phyloP scores from a whole-genome alignment of 2,329 filamentous ascomycete genomes.

The Graphilbum sp. region DNA sequence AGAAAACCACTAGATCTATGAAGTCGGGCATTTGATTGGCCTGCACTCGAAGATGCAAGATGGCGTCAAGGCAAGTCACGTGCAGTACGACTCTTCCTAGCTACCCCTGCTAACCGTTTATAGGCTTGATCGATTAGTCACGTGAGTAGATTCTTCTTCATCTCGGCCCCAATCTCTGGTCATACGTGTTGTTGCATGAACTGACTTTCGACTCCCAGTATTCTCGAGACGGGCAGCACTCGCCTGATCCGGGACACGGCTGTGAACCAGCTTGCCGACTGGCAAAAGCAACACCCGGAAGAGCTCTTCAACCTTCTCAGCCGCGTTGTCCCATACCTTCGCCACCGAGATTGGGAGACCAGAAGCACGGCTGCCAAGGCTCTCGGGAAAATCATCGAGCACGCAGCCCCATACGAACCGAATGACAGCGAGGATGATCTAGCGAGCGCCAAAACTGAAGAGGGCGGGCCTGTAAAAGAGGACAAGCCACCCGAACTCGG shows the following conservation, averaged over 20 bases:
- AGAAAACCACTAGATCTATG: neutral
- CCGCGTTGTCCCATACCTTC: constrained; percentile 84
- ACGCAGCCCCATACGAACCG: constrained; percentile 77
- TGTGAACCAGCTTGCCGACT: constrained; percentile 89
- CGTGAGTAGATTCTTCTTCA: constrained; percentile 47
- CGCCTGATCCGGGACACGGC: constrained; percentile 92
- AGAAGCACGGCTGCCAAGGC: constrained; percentile 85
- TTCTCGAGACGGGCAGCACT: constrained; percentile 95
- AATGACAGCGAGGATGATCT: constrained; percentile 59
- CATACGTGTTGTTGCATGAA: neutral
- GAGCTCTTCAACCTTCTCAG: constrained; percentile 92
- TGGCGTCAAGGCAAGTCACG: constrained; percentile 36
- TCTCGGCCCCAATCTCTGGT: too few relatives aligned
- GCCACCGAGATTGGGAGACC: constrained; percentile 95
- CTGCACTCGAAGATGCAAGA: constrained; percentile 25
- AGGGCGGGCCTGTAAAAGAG: neutral
- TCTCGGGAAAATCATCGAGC: constrained; percentile 81
- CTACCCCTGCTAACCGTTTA: constrained; percentile 14
- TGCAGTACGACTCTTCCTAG: neutral
- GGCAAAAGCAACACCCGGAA: constrained; percentile 95
- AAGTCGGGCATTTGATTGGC: constrained; percentile 4
- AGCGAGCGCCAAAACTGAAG: too few relatives aligned
- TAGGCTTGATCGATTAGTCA: constrained; percentile 73
- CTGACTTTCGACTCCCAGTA: constrained; percentile 29
- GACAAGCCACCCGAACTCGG: constrained; percentile 6